Evolutionary conservation across 495 filamentous ascomycete species (phyloP), one percentile per base, ranked within the genome.

Genomic region (Glutinoglossum americanum): DNA sequence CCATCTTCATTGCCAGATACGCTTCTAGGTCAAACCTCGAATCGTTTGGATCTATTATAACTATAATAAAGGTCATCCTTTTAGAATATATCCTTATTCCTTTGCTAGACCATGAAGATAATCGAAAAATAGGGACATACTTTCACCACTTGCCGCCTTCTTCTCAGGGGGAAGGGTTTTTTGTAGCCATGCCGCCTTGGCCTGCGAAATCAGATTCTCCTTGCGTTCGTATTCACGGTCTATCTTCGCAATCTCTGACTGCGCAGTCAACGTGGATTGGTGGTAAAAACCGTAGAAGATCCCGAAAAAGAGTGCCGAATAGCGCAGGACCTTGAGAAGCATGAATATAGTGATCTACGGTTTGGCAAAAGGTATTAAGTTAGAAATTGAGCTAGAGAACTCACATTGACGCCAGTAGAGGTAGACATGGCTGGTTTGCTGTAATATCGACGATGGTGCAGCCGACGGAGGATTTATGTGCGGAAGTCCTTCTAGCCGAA

Each of bases 251-350:
- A 76, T 68, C 70, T 83, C 84, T 61, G 85, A 76, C 61, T 75
- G 63, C 30, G 84, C 66, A 60, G 72, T 80, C 66, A 97, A 76
- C 45, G 76, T 75, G 55, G 79, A 76, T 73, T 99, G 93, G 75
- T 94, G 88, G 68, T 80, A 85, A 70, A 94, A 73, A 68, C 92
- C 92, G 74, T 97, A 97, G 68, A 93, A 77, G 65, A 94, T 72
- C 70, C 92, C 92, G 64, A 83, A 70, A 63, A 79, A 82, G 61
- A 97, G 83, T 66, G 89, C 89, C 62, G 85, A 83, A 73, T 88
- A 99, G 66, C 92, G 89, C 70, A 97, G 77, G 69, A 99, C 89
- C 93, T 98, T 69, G 57, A 61, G 57, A 33, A 57, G 48, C 27
- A 61, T 56, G 19, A 39, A 21, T 55, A 27, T 54, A 4, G 26